Evolutionary conservation across 1,284 basidiomycete genomes (phyloP), one percentile per base, ranked within the genome.

Genomic region (Naganishia cerealis): DNA sequence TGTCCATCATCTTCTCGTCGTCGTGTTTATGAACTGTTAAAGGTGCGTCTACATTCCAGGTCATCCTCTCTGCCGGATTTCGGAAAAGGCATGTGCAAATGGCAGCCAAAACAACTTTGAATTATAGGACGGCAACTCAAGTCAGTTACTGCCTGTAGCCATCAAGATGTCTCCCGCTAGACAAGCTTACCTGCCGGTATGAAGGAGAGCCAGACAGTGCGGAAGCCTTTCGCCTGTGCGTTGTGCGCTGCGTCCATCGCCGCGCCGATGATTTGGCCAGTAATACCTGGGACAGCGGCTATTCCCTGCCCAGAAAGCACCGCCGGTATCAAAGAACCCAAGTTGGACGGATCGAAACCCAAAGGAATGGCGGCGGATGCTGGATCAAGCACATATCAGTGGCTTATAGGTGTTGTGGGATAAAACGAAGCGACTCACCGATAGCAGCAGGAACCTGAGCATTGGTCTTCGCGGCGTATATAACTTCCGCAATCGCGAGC

Each of bases 51-150:
- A 65, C 62, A 36, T 36, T 55, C 62, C 62, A 65, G 38, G 40
- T 65, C 62, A 65, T 65, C 21, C 62, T 29, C 38, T 65, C 62
- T 16, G 36, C 38, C 10, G 62, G 62, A 50, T 65, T 65, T 24
- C 36, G 40, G 52, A 65, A 65, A 18, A 65, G 50, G 15, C 50
- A 53, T 10, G 62, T 65, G 16, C 52, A 21, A 18, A 18, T 24
- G 10, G 38, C 62, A 15, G 62, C 62, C 15, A 65, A 15, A 39
- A 65, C 62, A 15, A 52, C 50, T 50, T 21, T 36, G 26, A 42
- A 58, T 21, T 12, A 3, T 16, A 5, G 26, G 21, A 3, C 3
- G 46, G 12, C 8, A 4, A 29, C 21, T 40, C n/a, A 33, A 10
- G 12, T 18, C n/a, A 46, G n/a, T 43, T 24, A 7, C 43, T 46